Percentiles rank a stretch among this genome's conserved stretches.
Evolutionary conservation across 805 yeast species (phyloP).

Genomic region (Tetrapisispora taiwanensis): DNA sequence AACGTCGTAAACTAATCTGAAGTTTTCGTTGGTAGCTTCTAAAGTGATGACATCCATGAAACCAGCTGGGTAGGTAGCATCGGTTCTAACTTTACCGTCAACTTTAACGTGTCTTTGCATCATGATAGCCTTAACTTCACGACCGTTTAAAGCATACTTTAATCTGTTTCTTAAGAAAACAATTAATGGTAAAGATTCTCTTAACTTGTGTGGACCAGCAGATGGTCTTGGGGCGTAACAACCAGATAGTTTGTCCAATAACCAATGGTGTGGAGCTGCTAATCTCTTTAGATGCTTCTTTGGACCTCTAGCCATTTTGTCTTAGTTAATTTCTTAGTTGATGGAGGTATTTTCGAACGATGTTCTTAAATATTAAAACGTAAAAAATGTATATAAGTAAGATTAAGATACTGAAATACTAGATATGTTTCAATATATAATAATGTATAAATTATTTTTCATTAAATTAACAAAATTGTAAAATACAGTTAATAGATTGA

Average conservation of each 20-base stretch:
- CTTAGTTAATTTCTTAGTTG: neutral
- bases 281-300: constrained; percentile 98
- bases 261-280: constrained; percentile 99
- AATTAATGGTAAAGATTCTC: constrained; percentile 95
- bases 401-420: too few relatives aligned
- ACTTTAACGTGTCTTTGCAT: constrained; percentile 98
- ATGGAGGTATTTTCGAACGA: neutral
- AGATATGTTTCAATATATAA: too few relatives aligned
- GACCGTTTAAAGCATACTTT: constrained; percentile 97
- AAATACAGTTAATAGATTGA: too few relatives aligned
- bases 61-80: constrained; percentile 97
- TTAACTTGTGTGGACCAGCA: constrained; percentile 98
- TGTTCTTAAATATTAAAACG: neutral
- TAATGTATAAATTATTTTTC: too few relatives aligned
- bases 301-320: constrained; percentile 19
- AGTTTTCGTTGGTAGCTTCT: constrained; percentile 98
- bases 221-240: constrained; percentile 99
- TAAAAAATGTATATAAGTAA: neutral
- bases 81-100: constrained; percentile 95
- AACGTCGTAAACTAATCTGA: constrained; percentile 96
- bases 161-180: constrained; percentile 97
- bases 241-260: constrained; percentile 99
- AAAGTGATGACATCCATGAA: constrained; percentile 97
- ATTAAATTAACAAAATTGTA: too few relatives aligned
- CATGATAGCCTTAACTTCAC: constrained; percentile 96